Evolutionary conservation across 495 filamentous ascomycete species (phyloP).

Genomic region (Chaetomium fimeti): DNA sequence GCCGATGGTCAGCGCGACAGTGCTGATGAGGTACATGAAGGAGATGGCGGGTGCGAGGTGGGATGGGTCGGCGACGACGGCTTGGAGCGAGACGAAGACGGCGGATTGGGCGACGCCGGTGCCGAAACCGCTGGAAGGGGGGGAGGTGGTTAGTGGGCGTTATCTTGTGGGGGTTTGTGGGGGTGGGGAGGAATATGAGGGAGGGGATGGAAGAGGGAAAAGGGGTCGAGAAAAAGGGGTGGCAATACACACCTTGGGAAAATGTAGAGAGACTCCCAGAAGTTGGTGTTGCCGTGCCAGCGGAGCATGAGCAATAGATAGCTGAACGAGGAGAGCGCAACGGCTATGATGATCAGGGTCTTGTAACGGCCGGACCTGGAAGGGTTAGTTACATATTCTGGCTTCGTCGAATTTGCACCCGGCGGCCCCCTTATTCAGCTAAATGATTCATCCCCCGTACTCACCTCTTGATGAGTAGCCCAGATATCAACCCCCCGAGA

Average conservation of each 20-base stretch:
- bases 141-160: background rate
- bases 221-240: background rate
- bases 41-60: constrained; percentile 58
- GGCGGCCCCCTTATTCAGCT: background rate
- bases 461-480: constrained; percentile 53
- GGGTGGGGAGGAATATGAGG: no score
- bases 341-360: constrained; percentile 50
- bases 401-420: background rate
- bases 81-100: constrained; percentile 58
- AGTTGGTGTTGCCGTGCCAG: constrained; percentile 63
- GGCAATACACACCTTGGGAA: constrained; percentile 48
- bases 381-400: background rate
- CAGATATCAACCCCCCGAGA: constrained; percentile 59
- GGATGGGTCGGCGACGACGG: constrained; percentile 45
- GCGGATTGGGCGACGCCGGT: constrained; percentile 54
- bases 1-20: constrained; percentile 54
- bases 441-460: background rate
- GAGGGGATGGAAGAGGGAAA: no score
- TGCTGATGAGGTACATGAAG: constrained; percentile 52
- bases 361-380: constrained; percentile 61
- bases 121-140: constrained; percentile 47
- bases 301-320: constrained; percentile 57
- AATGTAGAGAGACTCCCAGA: constrained; percentile 63
- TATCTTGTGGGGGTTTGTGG: constrained; percentile 29
- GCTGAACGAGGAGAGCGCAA: constrained; percentile 47